A percentile compares a stretch with the other conserved stretches of the same genome.
Conservation (phyloP, 306 rosid genomes). For the Quercus ilex region DNA sequence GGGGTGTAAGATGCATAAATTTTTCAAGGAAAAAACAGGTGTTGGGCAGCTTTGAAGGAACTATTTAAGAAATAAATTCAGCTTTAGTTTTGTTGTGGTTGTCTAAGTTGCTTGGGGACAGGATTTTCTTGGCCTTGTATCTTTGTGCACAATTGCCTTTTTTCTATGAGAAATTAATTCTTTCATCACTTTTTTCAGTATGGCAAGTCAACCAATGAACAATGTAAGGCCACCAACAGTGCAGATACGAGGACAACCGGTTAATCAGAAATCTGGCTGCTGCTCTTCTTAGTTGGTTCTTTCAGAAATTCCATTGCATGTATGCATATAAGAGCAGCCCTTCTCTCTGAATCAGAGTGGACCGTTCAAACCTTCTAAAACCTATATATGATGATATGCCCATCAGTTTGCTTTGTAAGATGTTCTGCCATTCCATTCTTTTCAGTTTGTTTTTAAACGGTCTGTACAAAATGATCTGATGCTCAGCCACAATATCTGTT, state of each 20-base stretch:
- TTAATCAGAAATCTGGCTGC: constrained; percentile 60
- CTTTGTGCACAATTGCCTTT: neutral
- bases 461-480: constrained; percentile 37
- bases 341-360: constrained; percentile 16
- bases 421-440: constrained; percentile 29
- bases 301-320: constrained; percentile 5
- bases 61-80: neutral
- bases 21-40: neutral
- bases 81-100: neutral
- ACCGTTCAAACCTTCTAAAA: neutral
- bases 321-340: constrained; percentile 11
- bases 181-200: constrained; percentile 25
- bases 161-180: neutral
- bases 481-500: neutral
- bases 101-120: neutral
- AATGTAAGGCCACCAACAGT: constrained; percentile 53
- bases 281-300: constrained; percentile 45
- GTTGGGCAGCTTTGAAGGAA: neutral
- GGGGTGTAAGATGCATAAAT: neutral
- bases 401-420: constrained; percentile 11
- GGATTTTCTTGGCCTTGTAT: neutral
- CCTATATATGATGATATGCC: constrained; percentile 5
- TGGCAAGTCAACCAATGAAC: constrained; percentile 57
- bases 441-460: constrained; percentile 20
- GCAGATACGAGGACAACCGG: constrained; percentile 54